Base-by-base conservation (phyloP, 164 flowering plant species). In the Santalum album region DNA sequence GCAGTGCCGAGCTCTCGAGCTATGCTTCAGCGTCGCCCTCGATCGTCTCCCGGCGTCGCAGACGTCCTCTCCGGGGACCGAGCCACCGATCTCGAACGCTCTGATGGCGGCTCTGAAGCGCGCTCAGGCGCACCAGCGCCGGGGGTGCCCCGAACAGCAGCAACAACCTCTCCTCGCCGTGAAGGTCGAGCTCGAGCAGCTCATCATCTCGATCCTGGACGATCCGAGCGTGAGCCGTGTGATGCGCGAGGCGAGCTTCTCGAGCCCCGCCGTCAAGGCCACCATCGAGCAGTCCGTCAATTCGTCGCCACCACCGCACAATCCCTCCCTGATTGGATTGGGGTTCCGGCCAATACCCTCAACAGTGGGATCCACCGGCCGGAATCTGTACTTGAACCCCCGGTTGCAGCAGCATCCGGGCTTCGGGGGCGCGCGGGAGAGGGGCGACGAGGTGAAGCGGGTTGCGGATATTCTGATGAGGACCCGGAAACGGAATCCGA, bases 1-100 rank as follows among this genome's bases (percentile, higher is more conserved):
- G 15, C 99, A 94, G 80, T 94, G 99, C 70, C 62, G 96, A 16
- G 99, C 99, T 0, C 78, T 94, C 20, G 99, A 94, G 85, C 95
- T 94, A 61, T 94, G 99, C 69, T 94, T 94, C 76, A 82, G 81
- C 62, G 96, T 94, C 19, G 99, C 99, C 2, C 82, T 94, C 21
- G 96, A 94, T 46, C 87, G 97, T 7, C 80, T 94, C 2, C 96
- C 99, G 77, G 95, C 1, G 70, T 95, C 6, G 81, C 72, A 44
- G 67, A 56, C 71, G 47, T 46, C 50, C 25, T 1, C 25, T 69
- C 82, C n/a, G 78, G 66, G n/a, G 26, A n/a, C 47, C 17, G 97
- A 94, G 46, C 95, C 96, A 1, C 94, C 96, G 16, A 76, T 94
- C 24, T 90, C 97, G 19, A 90, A 94, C 50, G 99, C 98, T 0